These are phyloP conservation scores for Ophiorrhiza pumila DNA, from an alignment of 257 asterid genomes.

Conservation along the genomic window DNA sequence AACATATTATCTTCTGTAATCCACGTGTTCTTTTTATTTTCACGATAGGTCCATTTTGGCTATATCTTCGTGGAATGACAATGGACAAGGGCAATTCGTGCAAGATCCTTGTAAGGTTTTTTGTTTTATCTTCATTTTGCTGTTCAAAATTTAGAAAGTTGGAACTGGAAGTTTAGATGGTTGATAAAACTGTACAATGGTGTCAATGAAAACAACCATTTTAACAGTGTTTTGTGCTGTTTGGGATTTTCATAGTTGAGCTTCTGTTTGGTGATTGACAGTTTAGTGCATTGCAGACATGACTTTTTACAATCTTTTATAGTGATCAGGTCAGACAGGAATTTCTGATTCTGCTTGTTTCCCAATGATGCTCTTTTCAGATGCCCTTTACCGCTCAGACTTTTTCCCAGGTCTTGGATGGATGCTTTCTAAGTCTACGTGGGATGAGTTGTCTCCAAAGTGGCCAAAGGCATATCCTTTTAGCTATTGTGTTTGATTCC, in stretches of 20 bases:
- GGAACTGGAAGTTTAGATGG: not conserved
- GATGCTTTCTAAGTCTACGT: constrained; percentile 88
- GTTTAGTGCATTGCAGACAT: not conserved
- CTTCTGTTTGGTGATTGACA: not conserved
- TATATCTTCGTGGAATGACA: constrained; percentile 98
- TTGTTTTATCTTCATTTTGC: not conserved
- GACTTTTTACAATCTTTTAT: not conserved
- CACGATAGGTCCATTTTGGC: constrained; percentile 85
- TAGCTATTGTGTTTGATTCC: not conserved
- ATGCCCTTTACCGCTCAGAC: constrained; percentile 92
- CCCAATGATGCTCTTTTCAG: constrained; percentile 44
- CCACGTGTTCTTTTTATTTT: not conserved
- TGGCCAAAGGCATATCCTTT: constrained; percentile 99
- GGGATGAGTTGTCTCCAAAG: constrained; percentile 98
- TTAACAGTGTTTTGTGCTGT: not conserved
- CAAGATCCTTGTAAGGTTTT: constrained; percentile 85
- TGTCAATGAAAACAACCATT: not conserved
- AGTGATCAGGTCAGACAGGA: not conserved
- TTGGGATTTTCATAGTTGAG: not conserved
- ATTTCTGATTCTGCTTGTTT: not conserved
- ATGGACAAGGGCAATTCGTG: constrained; percentile 92
- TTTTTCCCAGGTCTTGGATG: constrained; percentile 99
- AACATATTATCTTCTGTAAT: not conserved
- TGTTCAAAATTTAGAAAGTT: not conserved
- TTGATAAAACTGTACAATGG: not conserved